Evolutionary conservation across 2,329 filamentous ascomycete species (phyloP).

Genomic region (Colletotrichum acutatum): DNA sequence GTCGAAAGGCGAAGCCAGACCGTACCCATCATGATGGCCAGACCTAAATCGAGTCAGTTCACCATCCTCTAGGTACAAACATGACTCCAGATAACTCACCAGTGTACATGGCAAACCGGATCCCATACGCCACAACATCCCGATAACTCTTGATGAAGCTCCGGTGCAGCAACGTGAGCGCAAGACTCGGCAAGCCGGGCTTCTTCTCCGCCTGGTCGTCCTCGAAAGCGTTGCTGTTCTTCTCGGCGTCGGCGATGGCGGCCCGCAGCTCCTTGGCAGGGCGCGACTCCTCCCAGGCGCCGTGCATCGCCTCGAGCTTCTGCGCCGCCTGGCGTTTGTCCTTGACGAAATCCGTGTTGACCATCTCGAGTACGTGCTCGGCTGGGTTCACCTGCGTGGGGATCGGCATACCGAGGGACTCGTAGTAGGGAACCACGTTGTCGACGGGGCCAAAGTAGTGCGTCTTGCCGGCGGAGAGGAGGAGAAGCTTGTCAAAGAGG

Average conservation of each 20-base stretch:
- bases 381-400: constrained; percentile 81
- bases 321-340: constrained; percentile 58
- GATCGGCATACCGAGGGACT: constrained; percentile 67
- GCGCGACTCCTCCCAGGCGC: constrained; percentile 64
- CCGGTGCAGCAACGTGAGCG: constrained; percentile 77
- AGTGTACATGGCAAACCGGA: constrained; percentile 82
- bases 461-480: constrained; percentile 76
- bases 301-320: constrained; percentile 64
- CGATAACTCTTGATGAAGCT: constrained; percentile 86
- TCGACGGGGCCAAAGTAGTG: constrained; percentile 78
- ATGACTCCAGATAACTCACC: not conserved
- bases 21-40: constrained; percentile 89
- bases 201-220: constrained; percentile 45
- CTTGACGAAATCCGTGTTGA: constrained; percentile 79
- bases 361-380: constrained; percentile 81
- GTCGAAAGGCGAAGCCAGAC: constrained; percentile 81
- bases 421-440: constrained; percentile 72
- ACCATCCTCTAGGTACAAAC: too few species aligned
- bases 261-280: constrained; percentile 31
- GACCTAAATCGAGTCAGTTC: constrained; percentile 57
- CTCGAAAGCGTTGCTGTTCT: constrained; percentile 39
- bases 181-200: constrained; percentile 61
- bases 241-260: constrained; percentile 28
- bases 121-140: constrained; percentile 85
- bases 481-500: constrained; percentile 81